Conservation (phyloP, 1,139 yeast genomes). For the Candida glucosophila region DNA sequence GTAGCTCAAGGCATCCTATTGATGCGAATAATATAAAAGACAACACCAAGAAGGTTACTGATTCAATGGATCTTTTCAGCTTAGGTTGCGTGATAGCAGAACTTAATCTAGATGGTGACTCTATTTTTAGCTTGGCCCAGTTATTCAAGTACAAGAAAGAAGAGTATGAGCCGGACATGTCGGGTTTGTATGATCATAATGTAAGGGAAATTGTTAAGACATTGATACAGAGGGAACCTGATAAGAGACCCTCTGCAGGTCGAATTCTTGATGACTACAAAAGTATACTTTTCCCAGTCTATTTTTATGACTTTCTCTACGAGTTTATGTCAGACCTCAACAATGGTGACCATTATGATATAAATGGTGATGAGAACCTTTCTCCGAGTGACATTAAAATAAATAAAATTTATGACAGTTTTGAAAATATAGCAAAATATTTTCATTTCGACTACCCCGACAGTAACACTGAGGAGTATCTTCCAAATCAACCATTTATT, state of each 20-base stretch:
- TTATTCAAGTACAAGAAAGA: conserved; percentile 71
- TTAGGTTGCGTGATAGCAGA: conserved; percentile 92
- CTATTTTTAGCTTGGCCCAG: conserved; percentile 80
- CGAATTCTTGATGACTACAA: conserved; percentile 44
- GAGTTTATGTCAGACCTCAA: conserved; percentile 46
- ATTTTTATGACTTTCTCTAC: conserved; percentile 64
- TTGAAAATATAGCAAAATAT: conserved; percentile 40
- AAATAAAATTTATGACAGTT: conserved; percentile 48
- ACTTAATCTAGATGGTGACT: conserved; percentile 75
- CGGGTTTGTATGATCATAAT: conserved; percentile 41
- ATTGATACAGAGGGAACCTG: conserved; percentile 61
- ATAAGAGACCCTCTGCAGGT: conserved; percentile 46
- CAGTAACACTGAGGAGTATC: conserved; percentile 15
- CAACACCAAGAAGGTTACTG: conserved; percentile 31
- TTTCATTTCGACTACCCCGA: conserved; percentile 35
- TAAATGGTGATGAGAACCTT: conserved; percentile 11
- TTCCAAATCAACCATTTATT: conserved; percentile 7
- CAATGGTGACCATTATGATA: conserved; percentile 13
- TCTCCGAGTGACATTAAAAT: conserved; percentile 51
- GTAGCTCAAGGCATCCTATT: conserved; percentile 9
- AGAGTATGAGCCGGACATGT: conserved; percentile 56
- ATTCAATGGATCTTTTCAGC: conserved; percentile 81
- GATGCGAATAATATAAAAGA: background rate
- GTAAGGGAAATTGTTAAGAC: conserved; percentile 47
- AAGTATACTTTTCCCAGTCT: conserved; percentile 54